Evolutionary conservation across 2,329 filamentous ascomycete genomes (phyloP).

Genomic region (Talaromyces sp.): DNA sequence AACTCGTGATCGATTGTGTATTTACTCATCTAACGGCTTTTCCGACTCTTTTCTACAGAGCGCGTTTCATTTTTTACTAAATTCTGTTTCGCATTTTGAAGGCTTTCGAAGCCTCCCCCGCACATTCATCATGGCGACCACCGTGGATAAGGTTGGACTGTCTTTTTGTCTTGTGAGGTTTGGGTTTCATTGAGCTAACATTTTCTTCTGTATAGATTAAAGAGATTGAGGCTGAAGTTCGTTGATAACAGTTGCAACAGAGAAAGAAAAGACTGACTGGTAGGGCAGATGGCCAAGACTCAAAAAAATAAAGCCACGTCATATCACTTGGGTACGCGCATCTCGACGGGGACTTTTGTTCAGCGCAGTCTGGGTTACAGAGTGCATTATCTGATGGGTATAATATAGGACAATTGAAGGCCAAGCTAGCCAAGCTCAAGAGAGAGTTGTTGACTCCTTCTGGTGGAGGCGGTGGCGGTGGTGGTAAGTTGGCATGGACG

Average conservation of each 20-base stretch:
- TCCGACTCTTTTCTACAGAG: not conserved
- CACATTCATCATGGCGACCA: conserved; percentile 73
- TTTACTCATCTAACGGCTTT: not conserved
- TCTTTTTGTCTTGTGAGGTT: not conserved
- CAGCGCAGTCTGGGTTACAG: not conserved
- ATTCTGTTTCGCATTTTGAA: not conserved
- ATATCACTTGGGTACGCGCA: conserved; percentile 67
- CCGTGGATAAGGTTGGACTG: conserved; percentile 78
- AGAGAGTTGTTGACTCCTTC: conserved; percentile 84
- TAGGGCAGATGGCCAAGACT: conserved; percentile 76
- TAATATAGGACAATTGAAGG: conserved; percentile 71
- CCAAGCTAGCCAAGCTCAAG: conserved; percentile 96
- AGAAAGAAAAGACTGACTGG: conserved; percentile 12
- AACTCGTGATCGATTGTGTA: conserved; percentile 15
- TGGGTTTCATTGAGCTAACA: not conserved
- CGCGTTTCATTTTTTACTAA: not conserved
- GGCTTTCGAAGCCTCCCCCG: not conserved
- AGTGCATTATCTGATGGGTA: conserved; percentile 13
- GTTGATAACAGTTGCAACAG: conserved; percentile 22
- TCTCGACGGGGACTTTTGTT: not conserved
- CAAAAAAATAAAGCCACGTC: conserved; percentile 97
- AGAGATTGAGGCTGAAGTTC: conserved; percentile 89
- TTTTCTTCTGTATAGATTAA: conserved; percentile 63
- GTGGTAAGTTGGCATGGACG: conserved; percentile 47
- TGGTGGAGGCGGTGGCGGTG: conserved; percentile 74